Conservation (phyloP, 2,329 filamentous ascomycete species). For the Massarina eburnea region DNA sequence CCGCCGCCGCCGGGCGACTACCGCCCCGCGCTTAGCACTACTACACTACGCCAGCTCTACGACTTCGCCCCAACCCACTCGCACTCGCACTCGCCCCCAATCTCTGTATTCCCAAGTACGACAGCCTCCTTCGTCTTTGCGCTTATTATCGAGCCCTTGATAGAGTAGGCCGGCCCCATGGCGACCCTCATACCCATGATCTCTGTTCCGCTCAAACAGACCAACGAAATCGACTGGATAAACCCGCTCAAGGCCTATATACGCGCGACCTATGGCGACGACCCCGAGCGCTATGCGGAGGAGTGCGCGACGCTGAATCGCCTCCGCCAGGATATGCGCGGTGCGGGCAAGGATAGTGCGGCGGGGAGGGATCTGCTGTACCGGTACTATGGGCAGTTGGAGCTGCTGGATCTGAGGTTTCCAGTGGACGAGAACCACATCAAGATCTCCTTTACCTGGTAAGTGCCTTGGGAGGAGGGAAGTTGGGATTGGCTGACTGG, state of each 20-base stretch:
- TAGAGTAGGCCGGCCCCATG: slow-evolving; percentile 33
- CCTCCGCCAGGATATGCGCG: slow-evolving; percentile 95
- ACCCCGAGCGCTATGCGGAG: slow-evolving; percentile 92
- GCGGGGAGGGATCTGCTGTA: slow-evolving; percentile 92
- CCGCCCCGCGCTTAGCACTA: background rate
- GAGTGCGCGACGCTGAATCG: slow-evolving; percentile 95
- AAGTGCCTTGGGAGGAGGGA: slow-evolving; percentile 30
- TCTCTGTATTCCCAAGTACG: slow-evolving; percentile 1
- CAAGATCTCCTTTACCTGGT: slow-evolving; percentile 99
- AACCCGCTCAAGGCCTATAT: slow-evolving; percentile 91
- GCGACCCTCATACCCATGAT: slow-evolving; percentile 78
- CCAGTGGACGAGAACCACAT: slow-evolving; percentile 99
- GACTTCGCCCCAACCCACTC: background rate
- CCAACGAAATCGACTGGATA: slow-evolving; percentile 98
- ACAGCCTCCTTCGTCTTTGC: slow-evolving; percentile 7
- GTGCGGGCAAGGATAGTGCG: slow-evolving; percentile 93
- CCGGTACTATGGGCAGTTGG: slow-evolving; percentile 95
- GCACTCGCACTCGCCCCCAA: slow-evolving; percentile 6
- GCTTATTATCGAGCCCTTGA: no score
- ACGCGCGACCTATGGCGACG: slow-evolving; percentile 89
- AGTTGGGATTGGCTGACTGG: slow-evolving; percentile 20
- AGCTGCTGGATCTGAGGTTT: slow-evolving; percentile 90
- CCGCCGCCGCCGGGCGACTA: background rate
- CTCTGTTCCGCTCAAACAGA: slow-evolving; percentile 86
- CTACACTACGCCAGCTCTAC: background rate